A percentile compares a stretch with the other conserved stretches of the same genome.
Evolutionary conservation across 208 protist species (phyloP).

Genomic region (Leptomonas pyrrhocoris): DNA sequence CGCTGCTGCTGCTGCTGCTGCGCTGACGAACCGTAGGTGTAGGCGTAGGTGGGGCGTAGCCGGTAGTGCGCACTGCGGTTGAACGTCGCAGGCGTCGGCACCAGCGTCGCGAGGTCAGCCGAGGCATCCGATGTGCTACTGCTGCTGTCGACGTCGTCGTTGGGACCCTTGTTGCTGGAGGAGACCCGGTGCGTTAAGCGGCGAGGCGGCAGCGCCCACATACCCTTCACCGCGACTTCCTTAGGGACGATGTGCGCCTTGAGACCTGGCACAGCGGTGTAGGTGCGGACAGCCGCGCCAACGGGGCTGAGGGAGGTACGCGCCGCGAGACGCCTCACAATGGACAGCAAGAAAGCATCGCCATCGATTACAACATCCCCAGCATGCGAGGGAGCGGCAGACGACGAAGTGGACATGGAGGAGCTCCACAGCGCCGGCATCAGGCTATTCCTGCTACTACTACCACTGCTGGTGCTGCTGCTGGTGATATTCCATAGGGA

Average conservation of each 20-base stretch:
- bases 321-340: constrained; percentile 22
- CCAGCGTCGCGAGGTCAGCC: constrained; percentile 19
- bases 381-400: not conserved
- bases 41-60: constrained; percentile 14
- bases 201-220: constrained; percentile 69
- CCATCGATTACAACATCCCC: not conserved
- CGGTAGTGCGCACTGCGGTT: constrained; percentile 35
- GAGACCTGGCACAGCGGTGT: constrained; percentile 62
- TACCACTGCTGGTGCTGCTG: constrained; percentile 11
- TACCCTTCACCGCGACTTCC: constrained; percentile 45
- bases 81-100: constrained; percentile 26
- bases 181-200: constrained; percentile 6
- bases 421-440: not conserved
- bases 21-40: not conserved
- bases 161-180: not conserved
- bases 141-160: not conserved
- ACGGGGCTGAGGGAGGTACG: constrained; percentile 19
- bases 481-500: constrained; percentile 22
- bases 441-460: not conserved
- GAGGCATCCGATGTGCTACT: not conserved
- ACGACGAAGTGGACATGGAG: not conserved
- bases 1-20: not conserved
- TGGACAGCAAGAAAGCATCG: constrained; percentile 12
- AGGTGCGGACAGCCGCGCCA: constrained; percentile 34
- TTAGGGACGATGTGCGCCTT: constrained; percentile 52